phyloP scores from a whole-genome alignment of 2,329 filamentous ascomycete genomes.

The Ophiostoma sp. region DNA sequence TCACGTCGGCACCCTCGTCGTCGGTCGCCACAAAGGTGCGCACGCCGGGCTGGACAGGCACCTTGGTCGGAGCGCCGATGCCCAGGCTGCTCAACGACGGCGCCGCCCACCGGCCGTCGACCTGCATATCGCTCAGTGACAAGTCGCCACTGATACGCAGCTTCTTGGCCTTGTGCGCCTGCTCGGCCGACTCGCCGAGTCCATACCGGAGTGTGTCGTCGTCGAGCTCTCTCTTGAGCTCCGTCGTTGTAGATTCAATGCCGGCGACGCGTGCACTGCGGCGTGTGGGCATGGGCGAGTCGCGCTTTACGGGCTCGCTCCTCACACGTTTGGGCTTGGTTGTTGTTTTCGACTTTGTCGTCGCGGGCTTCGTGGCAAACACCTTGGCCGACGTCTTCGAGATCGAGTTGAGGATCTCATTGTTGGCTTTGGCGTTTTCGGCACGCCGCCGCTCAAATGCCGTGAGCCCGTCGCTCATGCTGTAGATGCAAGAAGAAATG shows the following conservation, averaged over 20 bases:
- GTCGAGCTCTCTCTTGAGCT: constrained; percentile 47
- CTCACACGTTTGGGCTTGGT: constrained; percentile 23
- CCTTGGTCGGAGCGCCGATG: neutral
- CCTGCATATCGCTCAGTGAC: constrained; percentile 68
- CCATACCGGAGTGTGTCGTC: constrained; percentile 39
- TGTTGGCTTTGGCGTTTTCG: constrained; percentile 82
- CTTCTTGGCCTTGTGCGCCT: constrained; percentile 53
- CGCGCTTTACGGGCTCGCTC: constrained; percentile 33
- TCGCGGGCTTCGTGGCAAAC: constrained; percentile 43
- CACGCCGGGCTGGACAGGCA: constrained; percentile 58
- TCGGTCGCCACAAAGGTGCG: constrained; percentile 86
- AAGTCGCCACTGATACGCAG: constrained; percentile 52
- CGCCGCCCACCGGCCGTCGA: constrained; percentile 71
- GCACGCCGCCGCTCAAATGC: constrained; percentile 81
- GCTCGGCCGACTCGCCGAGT: constrained; percentile 27
- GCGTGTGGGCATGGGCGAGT: constrained; percentile 46
- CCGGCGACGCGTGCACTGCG: constrained; percentile 56
- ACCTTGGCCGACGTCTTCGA: constrained; percentile 55
- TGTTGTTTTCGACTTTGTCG: constrained; percentile 35
- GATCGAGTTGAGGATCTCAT: constrained; percentile 72
- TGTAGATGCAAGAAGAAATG: neutral
- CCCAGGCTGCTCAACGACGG: constrained; percentile 29
- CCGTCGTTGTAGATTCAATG: constrained; percentile 40
- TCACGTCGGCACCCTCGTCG: constrained; percentile 58
- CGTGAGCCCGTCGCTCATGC: constrained; percentile 45